Conservation (phyloP, 495 filamentous ascomycete species). For the Durotheca rogersii region DNA sequence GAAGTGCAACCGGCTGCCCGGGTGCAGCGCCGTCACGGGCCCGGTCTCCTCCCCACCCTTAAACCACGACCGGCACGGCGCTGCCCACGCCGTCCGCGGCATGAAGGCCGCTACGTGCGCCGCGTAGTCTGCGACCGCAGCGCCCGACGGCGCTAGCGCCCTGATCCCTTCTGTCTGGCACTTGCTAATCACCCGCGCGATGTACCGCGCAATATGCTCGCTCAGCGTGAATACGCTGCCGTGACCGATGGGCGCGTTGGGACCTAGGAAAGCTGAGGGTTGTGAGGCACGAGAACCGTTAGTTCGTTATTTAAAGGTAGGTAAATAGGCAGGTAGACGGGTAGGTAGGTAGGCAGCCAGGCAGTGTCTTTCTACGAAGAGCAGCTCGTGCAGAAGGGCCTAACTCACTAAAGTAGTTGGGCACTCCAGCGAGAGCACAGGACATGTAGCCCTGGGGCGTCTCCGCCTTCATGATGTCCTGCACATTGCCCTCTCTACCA, state of each 20-base stretch:
- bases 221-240: constrained; percentile 50
- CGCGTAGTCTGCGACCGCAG: constrained; percentile 48
- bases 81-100: constrained; percentile 50
- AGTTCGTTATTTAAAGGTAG: no score
- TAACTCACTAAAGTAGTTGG: constrained; percentile 54
- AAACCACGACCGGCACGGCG: constrained; percentile 51
- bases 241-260: constrained; percentile 52
- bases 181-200: constrained; percentile 45
- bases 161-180: constrained; percentile 48
- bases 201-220: constrained; percentile 51
- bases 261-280: constrained; percentile 45
- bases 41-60: constrained; percentile 47
- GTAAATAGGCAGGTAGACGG: background rate
- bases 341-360: background rate
- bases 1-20: constrained; percentile 53
- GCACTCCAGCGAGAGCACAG: constrained; percentile 45
- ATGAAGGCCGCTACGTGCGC: constrained; percentile 49
- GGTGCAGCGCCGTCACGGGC: constrained; percentile 50
- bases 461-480: constrained; percentile 41
- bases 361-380: no score
- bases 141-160: constrained; percentile 39
- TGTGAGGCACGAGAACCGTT: no score
- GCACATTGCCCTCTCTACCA: constrained; percentile 52
- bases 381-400: no score
- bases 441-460: constrained; percentile 49